Conservation (phyloP, 306 rosid species). For the Pterocarpus santalinus region DNA sequence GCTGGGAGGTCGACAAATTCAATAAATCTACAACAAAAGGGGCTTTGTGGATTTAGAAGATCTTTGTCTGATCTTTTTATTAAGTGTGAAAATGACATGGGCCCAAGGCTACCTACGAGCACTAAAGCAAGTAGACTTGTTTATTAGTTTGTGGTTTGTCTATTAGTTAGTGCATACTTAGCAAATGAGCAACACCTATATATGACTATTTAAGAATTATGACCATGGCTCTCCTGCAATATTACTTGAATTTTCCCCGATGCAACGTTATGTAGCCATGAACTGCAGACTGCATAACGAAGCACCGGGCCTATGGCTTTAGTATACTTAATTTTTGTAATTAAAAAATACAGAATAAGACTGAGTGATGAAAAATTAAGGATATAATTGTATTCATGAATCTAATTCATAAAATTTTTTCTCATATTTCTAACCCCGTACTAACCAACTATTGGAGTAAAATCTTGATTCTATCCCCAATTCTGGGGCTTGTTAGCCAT, state of each 20-base stretch:
- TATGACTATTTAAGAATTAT: slow-evolving; percentile 5
- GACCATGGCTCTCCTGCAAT: background rate
- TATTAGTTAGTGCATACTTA: slow-evolving; percentile 32
- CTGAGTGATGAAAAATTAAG: too few relatives aligned
- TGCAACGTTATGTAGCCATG: too few relatives aligned
- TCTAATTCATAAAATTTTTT: too few relatives aligned
- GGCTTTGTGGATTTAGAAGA: slow-evolving; percentile 56
- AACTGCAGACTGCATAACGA: too few relatives aligned
- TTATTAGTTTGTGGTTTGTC: background rate
- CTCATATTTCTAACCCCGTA: too few relatives aligned
- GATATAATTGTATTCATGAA: too few relatives aligned
- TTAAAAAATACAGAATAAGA: too few relatives aligned
- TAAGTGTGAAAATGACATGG: slow-evolving; percentile 50
- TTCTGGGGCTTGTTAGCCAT: background rate
- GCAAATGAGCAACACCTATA: slow-evolving; percentile 27
- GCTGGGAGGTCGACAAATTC: slow-evolving; percentile 45
- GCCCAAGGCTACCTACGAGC: slow-evolving; percentile 53
- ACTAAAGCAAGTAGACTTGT: slow-evolving; percentile 38
- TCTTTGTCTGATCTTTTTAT: slow-evolving; percentile 53
- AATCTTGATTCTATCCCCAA: slow-evolving; percentile 1
- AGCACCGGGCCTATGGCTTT: too few relatives aligned
- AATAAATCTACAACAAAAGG: slow-evolving; percentile 29
- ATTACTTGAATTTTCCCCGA: background rate
- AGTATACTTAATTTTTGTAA: too few relatives aligned
- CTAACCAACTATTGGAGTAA: background rate